These are phyloP conservation scores for Eucalyptus regnans DNA, from an alignment of 345 rosid species.

Conservation along the genomic window DNA sequence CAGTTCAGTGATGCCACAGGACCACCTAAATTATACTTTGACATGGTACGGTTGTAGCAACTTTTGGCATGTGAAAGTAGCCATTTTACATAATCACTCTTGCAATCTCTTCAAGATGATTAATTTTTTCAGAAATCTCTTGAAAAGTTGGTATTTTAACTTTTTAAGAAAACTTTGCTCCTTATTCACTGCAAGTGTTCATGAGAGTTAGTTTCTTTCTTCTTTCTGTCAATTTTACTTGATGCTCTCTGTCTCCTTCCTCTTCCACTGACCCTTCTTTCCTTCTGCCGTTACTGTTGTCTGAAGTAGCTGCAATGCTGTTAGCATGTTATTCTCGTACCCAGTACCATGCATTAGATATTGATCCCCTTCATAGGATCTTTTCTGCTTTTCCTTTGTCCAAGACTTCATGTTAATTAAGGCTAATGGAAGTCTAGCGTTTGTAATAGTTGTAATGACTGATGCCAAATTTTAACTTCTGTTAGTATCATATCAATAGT, in stretches of 20 bases:
- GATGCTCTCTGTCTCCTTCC: not conserved
- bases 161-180: not conserved
- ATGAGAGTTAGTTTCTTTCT: not conserved
- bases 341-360: not conserved
- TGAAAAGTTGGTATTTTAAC: not conserved
- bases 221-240: not conserved
- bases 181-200: not conserved
- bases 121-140: not conserved
- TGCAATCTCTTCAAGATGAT: not conserved
- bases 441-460: not conserved
- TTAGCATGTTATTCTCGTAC: not conserved
- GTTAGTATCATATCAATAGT: not conserved
- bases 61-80: not conserved
- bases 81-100: not conserved
- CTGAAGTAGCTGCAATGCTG: not conserved
- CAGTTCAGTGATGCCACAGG: conserved; percentile 97
- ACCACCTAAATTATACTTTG: conserved; percentile 84
- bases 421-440: not conserved
- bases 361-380: not conserved
- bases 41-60: conserved; percentile 55
- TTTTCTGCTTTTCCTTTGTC: not conserved
- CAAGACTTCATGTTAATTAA: not conserved
- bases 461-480: not conserved
- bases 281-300: not conserved
- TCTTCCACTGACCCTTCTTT: not conserved